phyloP scores from a whole-genome alignment of 192 early-diverging fungal genomes.

The Mortierella hygrophila region DNA sequence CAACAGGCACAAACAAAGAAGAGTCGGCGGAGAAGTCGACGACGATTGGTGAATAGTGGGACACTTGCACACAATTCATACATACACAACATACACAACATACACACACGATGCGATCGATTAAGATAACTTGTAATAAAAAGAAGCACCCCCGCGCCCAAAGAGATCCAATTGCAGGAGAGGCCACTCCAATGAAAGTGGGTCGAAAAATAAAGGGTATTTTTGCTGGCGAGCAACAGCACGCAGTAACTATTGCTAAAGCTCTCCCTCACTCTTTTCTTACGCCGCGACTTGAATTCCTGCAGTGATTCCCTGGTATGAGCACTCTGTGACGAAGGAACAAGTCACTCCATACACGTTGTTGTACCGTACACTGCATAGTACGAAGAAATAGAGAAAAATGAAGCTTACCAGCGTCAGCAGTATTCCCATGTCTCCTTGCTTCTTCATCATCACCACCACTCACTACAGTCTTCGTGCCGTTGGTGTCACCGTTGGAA shows the following conservation, averaged over 20 bases:
- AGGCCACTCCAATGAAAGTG: too few species aligned
- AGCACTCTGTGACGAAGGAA: background rate
- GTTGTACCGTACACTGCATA: background rate
- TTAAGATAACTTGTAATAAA: background rate
- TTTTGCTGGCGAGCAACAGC: too few species aligned
- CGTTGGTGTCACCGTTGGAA: background rate
- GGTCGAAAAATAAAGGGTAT: too few species aligned
- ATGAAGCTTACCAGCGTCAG: background rate
- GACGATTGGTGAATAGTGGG: background rate
- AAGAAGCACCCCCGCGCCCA: background rate
- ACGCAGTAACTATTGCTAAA: too few species aligned
- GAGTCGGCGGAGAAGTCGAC: background rate
- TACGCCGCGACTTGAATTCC: background rate
- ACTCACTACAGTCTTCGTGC: background rate
- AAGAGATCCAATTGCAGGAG: too few species aligned
- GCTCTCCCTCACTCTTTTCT: too few species aligned
- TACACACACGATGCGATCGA: background rate
- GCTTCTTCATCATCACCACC: background rate
- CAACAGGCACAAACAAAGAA: background rate
- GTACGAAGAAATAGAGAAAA: background rate
- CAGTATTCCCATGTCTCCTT: background rate
- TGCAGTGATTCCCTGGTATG: background rate
- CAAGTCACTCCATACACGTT: background rate
- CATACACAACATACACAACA: background rate
- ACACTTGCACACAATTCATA: too few species aligned